Percentiles rank a stretch among this genome's conserved stretches.
phyloP scores from a whole-genome alignment of 768 basidiomycete genomes.

The Pisolithus microcarpus region DNA sequence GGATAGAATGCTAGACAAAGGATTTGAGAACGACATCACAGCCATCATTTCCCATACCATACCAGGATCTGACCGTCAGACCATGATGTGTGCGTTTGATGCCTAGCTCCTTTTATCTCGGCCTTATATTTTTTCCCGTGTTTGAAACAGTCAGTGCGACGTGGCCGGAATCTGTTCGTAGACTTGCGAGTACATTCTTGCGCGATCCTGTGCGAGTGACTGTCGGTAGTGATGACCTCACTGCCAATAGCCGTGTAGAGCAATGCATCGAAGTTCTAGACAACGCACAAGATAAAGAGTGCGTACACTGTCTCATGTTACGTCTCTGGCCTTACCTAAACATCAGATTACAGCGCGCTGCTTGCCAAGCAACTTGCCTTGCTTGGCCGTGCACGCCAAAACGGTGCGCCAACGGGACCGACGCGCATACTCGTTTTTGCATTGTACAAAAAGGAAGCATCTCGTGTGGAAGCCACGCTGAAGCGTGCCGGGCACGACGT shows the following conservation, averaged over 20 bases:
- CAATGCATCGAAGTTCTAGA: slow-evolving; percentile 92
- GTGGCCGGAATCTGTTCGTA: slow-evolving; percentile 92
- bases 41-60: slow-evolving; percentile 75
- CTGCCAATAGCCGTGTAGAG: slow-evolving; percentile 89
- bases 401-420: slow-evolving; percentile 43
- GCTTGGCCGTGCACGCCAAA: slow-evolving; percentile 30
- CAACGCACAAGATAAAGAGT: slow-evolving; percentile 82
- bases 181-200: slow-evolving; percentile 84
- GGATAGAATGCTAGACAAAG: slow-evolving; percentile 96
- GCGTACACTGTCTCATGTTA: slow-evolving; percentile 21
- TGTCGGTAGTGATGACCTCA: slow-evolving; percentile 91
- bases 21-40: slow-evolving; percentile 96
- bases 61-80: slow-evolving; percentile 68
- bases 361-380: slow-evolving; percentile 1
- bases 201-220: slow-evolving; percentile 81
- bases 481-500: slow-evolving; percentile 69
- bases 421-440: slow-evolving; percentile 87
- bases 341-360: neutral
- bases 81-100: slow-evolving; percentile 78
- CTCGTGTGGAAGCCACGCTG: slow-evolving; percentile 80
- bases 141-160: slow-evolving; percentile 79
- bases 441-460: slow-evolving; percentile 95
- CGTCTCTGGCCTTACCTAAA: neutral
- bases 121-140: neutral
- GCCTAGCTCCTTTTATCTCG: neutral